These are phyloP conservation scores for Annulohypoxylon stygium DNA, from an alignment of 495 filamentous ascomycete genomes.

Conservation along the genomic window DNA sequence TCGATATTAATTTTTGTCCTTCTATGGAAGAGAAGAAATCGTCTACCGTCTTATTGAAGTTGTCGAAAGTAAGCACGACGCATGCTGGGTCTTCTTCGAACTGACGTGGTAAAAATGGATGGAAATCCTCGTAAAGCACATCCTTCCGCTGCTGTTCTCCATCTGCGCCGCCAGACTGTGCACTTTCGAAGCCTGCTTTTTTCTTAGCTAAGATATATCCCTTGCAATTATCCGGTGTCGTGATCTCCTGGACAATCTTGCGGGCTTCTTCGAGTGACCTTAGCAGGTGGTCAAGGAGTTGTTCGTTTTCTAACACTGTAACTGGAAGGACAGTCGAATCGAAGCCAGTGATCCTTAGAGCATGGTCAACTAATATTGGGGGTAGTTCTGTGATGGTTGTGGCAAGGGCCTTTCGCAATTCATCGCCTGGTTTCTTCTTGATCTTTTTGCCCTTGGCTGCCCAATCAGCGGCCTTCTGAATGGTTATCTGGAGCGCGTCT, in stretches of 20 bases:
- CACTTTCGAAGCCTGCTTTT: constrained; percentile 52
- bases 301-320: constrained; percentile 75
- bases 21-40: constrained; percentile 98
- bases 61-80: constrained; percentile 78
- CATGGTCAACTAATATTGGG: constrained; percentile 88
- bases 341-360: constrained; percentile 74
- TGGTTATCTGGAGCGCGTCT: constrained; percentile 74
- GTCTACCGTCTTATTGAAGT: constrained; percentile 93
- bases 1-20: constrained; percentile 89
- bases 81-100: constrained; percentile 75
- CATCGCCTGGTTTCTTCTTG: constrained; percentile 82
- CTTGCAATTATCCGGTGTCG: constrained; percentile 67
- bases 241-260: constrained; percentile 71
- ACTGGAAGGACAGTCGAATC: constrained; percentile 74
- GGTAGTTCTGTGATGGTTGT: constrained; percentile 87
- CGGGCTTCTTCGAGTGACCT: constrained; percentile 75
- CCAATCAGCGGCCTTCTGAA: constrained; percentile 63
- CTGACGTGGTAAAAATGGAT: constrained; percentile 90
- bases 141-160: constrained; percentile 56
- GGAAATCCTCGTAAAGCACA: constrained; percentile 92
- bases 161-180: constrained; percentile 51
- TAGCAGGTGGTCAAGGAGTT: constrained; percentile 73
- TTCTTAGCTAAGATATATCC: constrained; percentile 92
- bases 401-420: constrained; percentile 81
- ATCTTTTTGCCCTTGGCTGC: constrained; percentile 70